Evolutionary conservation across 2,329 filamentous ascomycete genomes (phyloP).

Genomic region (Pestalotiopsis sp.): DNA sequence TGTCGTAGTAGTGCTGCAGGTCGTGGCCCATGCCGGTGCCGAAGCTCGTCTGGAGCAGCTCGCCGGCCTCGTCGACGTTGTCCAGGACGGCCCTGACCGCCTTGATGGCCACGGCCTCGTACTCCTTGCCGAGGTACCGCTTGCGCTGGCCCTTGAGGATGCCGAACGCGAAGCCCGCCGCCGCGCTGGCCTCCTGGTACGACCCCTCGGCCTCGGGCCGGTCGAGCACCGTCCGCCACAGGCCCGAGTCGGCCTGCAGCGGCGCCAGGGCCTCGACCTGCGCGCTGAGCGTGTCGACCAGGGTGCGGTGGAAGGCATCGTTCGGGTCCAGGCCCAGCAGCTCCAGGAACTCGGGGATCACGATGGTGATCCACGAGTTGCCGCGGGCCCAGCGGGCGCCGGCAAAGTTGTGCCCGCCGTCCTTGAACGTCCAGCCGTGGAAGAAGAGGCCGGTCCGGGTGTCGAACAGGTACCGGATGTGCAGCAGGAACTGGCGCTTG

Average conservation of each 20-base stretch:
- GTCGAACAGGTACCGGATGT: slow-evolving; percentile 80
- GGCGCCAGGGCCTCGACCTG: slow-evolving; percentile 67
- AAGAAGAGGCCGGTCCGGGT: slow-evolving; percentile 72
- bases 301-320: slow-evolving; percentile 62
- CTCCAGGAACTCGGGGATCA: slow-evolving; percentile 81
- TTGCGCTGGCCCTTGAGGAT: slow-evolving; percentile 74
- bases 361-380: slow-evolving; percentile 79
- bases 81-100: slow-evolving; percentile 68
- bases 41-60: slow-evolving; percentile 75
- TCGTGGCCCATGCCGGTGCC: slow-evolving; percentile 76
- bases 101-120: slow-evolving; percentile 61
- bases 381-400: slow-evolving; percentile 59
- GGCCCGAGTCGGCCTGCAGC: slow-evolving; percentile 62
- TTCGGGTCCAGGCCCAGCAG: slow-evolving; percentile 64
- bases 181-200: slow-evolving; percentile 76
- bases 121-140: slow-evolving; percentile 66
- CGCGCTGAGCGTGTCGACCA: slow-evolving; percentile 65
- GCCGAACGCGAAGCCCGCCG: slow-evolving; percentile 79
- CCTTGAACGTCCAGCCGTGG: slow-evolving; percentile 80
- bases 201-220: slow-evolving; percentile 66
- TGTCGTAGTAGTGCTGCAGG: slow-evolving; percentile 77
- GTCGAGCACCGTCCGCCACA: slow-evolving; percentile 77
- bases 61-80: slow-evolving; percentile 67
- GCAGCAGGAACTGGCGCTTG: slow-evolving; percentile 75
- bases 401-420: slow-evolving; percentile 65